Conservation (phyloP, 345 rosid species). For the Moringa oleifera region DNA sequence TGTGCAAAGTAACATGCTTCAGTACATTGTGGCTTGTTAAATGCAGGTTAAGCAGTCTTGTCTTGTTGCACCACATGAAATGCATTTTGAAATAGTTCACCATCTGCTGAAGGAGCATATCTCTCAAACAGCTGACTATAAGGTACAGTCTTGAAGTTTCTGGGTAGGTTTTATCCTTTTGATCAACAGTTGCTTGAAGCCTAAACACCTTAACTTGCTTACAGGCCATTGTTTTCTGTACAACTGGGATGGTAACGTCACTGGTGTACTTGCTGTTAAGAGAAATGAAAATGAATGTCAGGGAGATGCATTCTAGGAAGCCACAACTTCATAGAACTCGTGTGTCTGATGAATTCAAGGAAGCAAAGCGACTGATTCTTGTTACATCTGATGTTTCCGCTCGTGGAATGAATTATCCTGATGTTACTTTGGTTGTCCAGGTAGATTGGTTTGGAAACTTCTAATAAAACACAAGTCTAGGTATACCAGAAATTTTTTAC, state of each 20-base stretch:
- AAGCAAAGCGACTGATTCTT: slow-evolving; percentile 68
- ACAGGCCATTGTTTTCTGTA: slow-evolving; percentile 87
- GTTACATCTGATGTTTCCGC: slow-evolving; percentile 92
- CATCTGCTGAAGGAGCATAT: slow-evolving; percentile 70
- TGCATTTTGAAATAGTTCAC: slow-evolving; percentile 69
- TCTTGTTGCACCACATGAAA: slow-evolving; percentile 63
- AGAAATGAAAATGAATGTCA: slow-evolving; percentile 76
- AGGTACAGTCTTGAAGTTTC: slow-evolving; percentile 39
- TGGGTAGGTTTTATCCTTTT: slow-evolving; percentile 3
- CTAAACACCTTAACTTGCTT: slow-evolving; percentile 18
- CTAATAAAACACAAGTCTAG: neutral
- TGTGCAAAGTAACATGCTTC: slow-evolving; percentile 10
- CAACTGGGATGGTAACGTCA: slow-evolving; percentile 90
- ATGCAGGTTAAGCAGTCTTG: slow-evolving; percentile 74
- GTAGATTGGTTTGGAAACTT: slow-evolving; percentile 26
- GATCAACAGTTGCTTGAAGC: slow-evolving; percentile 4
- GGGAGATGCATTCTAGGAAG: slow-evolving; percentile 91
- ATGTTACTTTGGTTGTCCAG: slow-evolving; percentile 95
- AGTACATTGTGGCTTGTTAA: neutral
- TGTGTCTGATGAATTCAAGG: slow-evolving; percentile 77
- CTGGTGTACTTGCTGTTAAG: slow-evolving; percentile 64
- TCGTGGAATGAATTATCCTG: slow-evolving; percentile 93
- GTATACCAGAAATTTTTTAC: neutral
- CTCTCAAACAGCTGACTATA: slow-evolving; percentile 50
- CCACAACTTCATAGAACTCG: slow-evolving; percentile 76